A percentile compares a stretch with the other conserved stretches of the same genome.
phyloP scores from a whole-genome alignment of 2,329 filamentous ascomycete species.

The Ophiosphaerella herpotricha region DNA sequence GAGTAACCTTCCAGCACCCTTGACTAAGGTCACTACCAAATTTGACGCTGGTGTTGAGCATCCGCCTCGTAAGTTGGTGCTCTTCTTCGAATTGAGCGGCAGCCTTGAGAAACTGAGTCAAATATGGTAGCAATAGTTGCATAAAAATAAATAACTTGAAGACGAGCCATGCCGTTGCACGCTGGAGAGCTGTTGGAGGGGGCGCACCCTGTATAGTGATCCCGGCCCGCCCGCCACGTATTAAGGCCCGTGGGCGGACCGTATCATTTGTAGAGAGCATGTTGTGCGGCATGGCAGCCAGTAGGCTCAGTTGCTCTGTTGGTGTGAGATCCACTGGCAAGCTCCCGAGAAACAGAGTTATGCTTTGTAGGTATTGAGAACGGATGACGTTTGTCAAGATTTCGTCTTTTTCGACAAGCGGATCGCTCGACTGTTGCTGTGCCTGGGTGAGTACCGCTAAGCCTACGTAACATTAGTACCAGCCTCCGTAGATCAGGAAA shows the following conservation, averaged over 20 bases:
- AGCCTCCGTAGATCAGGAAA: not conserved
- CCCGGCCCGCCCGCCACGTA: not conserved
- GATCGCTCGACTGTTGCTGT: conserved; percentile 50
- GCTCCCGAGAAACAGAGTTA: conserved; percentile 67
- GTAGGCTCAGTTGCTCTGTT: conserved; percentile 59
- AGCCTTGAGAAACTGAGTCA: conserved; percentile 58
- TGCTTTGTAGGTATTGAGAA: conserved; percentile 66
- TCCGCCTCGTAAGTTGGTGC: conserved; percentile 65
- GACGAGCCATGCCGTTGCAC: conserved; percentile 60
- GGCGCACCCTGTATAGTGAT: conserved; percentile 5
- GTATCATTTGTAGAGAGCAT: conserved; percentile 19
- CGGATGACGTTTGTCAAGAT: conserved; percentile 57
- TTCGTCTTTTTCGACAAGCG: conserved; percentile 32
- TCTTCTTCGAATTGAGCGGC: conserved; percentile 68
- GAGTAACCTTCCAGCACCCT: conserved; percentile 57
- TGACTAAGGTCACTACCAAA: conserved; percentile 60
- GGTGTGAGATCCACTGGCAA: conserved; percentile 62
- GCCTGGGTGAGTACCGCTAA: conserved; percentile 54
- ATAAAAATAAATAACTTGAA: conserved; percentile 63
- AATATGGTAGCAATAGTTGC: conserved; percentile 66
- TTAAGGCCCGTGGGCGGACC: conserved; percentile 7
- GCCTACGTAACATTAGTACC: conserved; percentile 41
- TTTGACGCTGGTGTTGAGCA: conserved; percentile 58
- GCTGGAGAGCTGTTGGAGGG: conserved; percentile 60
- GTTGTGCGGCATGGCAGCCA: conserved; percentile 54